These are phyloP conservation scores for Spathaspora gorwiae DNA, from an alignment of 805 yeast species.

Conservation along the genomic window DNA sequence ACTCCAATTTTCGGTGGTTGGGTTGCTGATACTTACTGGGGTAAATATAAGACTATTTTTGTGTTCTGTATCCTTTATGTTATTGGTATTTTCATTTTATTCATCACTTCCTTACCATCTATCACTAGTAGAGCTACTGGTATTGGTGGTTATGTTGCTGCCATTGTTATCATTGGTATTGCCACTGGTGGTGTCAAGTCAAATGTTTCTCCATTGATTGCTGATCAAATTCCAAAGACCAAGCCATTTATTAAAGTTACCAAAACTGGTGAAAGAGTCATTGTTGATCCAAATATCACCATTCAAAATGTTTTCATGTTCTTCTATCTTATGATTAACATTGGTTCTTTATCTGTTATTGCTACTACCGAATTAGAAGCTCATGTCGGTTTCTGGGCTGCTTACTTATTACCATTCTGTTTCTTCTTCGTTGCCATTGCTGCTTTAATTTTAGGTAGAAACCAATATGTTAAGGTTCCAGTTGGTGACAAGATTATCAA, in stretches of 20 bases:
- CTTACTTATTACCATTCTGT: conserved; percentile 65
- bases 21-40: conserved; percentile 69
- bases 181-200: conserved; percentile 83
- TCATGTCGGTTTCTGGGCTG: conserved; percentile 68
- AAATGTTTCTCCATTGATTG: conserved; percentile 70
- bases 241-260: conserved; percentile 34
- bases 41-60: conserved; percentile 66
- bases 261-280: conserved; percentile 37
- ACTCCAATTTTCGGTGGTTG: conserved; percentile 78
- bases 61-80: conserved; percentile 57
- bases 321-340: conserved; percentile 71
- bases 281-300: conserved; percentile 62
- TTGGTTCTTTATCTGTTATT: conserved; percentile 70
- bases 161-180: conserved; percentile 59
- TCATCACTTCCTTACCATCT: conserved; percentile 65
- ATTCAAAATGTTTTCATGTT: conserved; percentile 71
- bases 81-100: conserved; percentile 57
- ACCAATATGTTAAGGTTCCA: conserved; percentile 53
- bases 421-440: conserved; percentile 50
- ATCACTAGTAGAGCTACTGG: conserved; percentile 48
- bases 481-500: conserved; percentile 60
- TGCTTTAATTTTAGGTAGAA: conserved; percentile 51
- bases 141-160: conserved; percentile 57
- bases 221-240: conserved; percentile 50
- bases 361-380: conserved; percentile 73